Conservation (phyloP, 345 rosid species). For the Aquilaria yunnanensis region DNA sequence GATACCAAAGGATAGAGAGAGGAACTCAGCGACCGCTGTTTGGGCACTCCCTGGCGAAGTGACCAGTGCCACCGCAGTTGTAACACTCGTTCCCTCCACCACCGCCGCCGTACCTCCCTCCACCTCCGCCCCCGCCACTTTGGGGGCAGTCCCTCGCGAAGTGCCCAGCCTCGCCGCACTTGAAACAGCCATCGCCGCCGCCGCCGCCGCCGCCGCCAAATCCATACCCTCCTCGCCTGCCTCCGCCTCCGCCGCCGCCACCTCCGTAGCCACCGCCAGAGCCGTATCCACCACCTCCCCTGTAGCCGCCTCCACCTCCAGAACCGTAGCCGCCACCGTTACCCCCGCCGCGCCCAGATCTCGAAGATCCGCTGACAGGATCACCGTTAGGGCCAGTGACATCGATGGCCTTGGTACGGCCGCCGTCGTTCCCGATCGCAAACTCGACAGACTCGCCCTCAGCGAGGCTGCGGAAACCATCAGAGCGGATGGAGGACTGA, state of each 20-base stretch:
- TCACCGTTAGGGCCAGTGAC: constrained; percentile 67
- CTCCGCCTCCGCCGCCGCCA: constrained; percentile 19
- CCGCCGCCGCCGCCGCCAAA: constrained; percentile 16
- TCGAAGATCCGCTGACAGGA: constrained; percentile 34
- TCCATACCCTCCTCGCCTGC: constrained; percentile 20
- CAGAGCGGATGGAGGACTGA: constrained; percentile 73
- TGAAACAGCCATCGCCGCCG: constrained; percentile 22
- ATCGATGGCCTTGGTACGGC: constrained; percentile 73
- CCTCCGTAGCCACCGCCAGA: constrained; percentile 23
- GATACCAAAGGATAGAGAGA: constrained; percentile 1
- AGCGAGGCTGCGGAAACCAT: constrained; percentile 67
- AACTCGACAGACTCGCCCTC: constrained; percentile 68
- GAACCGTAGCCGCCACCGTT: constrained; percentile 23
- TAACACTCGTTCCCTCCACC: constrained; percentile 57
- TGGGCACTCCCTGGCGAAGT: constrained; percentile 82
- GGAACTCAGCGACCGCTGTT: constrained; percentile 39
- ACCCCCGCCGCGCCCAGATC: constrained; percentile 44
- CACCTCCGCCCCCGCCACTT: constrained; percentile 33
- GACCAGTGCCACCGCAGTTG: constrained; percentile 80
- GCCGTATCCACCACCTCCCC: constrained; percentile 30
- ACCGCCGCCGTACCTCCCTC: constrained; percentile 23
- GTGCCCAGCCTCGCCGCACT: constrained; percentile 28
- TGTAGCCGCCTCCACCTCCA: constrained; percentile 27
- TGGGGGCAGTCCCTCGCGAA: constrained; percentile 28
- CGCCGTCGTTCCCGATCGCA: constrained; percentile 30